Evolutionary conservation across 1,284 basidiomycete species (phyloP).

Genomic region (Leccinum ponderosum): DNA sequence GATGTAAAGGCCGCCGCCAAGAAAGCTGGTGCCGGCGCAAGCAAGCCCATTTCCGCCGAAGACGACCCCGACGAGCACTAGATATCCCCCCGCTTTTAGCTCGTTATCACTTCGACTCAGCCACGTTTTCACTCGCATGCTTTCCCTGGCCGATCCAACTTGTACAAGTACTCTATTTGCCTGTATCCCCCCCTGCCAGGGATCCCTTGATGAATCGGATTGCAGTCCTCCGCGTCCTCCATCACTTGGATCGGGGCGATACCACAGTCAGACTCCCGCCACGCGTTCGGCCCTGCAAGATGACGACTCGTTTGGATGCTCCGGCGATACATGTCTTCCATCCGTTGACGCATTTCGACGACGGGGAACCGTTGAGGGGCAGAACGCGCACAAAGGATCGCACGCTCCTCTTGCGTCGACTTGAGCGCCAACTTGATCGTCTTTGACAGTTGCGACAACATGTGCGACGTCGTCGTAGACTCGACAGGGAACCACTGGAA

Average conservation of each 20-base stretch:
- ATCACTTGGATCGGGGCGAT: conserved; percentile 43
- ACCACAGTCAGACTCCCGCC: conserved; percentile 74
- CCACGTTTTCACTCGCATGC: too few species aligned
- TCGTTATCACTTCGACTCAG: too few species aligned
- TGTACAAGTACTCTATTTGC: too few species aligned
- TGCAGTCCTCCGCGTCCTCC: conserved; percentile 55
- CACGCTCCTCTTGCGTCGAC: conserved; percentile 87
- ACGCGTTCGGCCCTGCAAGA: conserved; percentile 71
- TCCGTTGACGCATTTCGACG: conserved; percentile 92
- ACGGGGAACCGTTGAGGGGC: conserved; percentile 91
- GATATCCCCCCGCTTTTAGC: too few species aligned
- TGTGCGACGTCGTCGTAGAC: conserved; percentile 85
- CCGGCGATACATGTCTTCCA: conserved; percentile 91
- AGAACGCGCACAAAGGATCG: conserved; percentile 87
- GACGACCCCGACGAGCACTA: too few species aligned
- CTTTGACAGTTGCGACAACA: conserved; percentile 93
- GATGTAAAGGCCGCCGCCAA: too few species aligned
- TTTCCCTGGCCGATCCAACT: too few species aligned
- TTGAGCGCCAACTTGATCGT: conserved; percentile 92
- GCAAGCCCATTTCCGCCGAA: too few species aligned
- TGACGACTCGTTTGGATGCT: conserved; percentile 74
- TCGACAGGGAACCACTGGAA: conserved; percentile 94
- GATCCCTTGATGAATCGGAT: conserved; percentile 49
- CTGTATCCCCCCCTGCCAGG: conserved; percentile 27
- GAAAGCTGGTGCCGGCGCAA: too few species aligned